Evolutionary conservation across 208 protist genomes (phyloP).

Genomic region (Naegleria fowleri): DNA sequence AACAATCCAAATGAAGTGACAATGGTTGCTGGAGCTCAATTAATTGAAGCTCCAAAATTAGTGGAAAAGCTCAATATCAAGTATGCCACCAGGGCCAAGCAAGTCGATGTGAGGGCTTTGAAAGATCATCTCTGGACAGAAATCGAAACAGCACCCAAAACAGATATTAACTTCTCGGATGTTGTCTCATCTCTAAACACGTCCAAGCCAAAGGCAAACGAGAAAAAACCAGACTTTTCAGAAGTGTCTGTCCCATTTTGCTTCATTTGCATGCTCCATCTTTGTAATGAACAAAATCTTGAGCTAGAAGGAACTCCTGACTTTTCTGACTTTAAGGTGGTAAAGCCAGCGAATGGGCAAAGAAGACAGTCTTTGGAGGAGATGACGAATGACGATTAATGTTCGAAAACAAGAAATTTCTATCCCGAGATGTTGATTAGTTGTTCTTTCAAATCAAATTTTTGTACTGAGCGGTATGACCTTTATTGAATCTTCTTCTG

Average conservation of each 20-base stretch:
- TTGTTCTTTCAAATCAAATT: too few species aligned
- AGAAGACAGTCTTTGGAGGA: too few species aligned
- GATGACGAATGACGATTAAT: too few species aligned
- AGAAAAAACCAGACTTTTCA: slow-evolving; percentile 22
- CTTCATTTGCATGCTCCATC: slow-evolving; percentile 72
- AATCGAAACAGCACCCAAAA: not conserved
- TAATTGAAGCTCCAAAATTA: slow-evolving; percentile 29
- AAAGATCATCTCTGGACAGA: slow-evolving; percentile 43
- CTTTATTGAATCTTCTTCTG: too few species aligned
- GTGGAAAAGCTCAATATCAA: slow-evolving; percentile 33
- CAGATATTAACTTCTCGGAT: not conserved
- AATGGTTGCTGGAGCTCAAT: not conserved
- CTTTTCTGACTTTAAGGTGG: slow-evolving; percentile 4
- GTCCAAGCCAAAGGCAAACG: not conserved
- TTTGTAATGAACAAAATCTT: slow-evolving; percentile 68
- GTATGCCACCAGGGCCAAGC: slow-evolving; percentile 48
- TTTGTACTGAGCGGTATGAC: too few species aligned
- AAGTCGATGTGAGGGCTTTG: slow-evolving; percentile 52
- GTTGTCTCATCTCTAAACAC: not conserved
- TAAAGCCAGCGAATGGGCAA: not conserved
- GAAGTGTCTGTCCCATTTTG: slow-evolving; percentile 25
- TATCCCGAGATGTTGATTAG: too few species aligned
- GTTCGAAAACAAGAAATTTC: too few species aligned
- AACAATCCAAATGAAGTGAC: not conserved
- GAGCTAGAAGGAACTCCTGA: slow-evolving; percentile 24